Evolutionary conservation across 495 filamentous ascomycete species (phyloP), one percentile per base, ranked within the genome.

Genomic region (Penicillium longicatenatum): DNA sequence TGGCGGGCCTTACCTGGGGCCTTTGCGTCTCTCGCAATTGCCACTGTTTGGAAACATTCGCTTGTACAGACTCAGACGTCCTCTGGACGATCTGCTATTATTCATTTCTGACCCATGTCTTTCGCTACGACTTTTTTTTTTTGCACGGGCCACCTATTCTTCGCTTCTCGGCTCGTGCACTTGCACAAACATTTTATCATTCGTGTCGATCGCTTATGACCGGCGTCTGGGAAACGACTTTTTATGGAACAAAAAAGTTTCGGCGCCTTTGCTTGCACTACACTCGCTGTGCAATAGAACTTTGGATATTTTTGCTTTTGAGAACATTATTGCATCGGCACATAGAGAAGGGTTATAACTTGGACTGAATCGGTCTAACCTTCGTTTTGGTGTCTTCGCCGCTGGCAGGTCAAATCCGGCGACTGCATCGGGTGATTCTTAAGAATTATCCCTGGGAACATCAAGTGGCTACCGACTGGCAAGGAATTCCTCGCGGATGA

Each of bases 121-220:
- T 71, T 75, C 75, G 70, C 69, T 79, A 71, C 54, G 57, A 69
- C 55, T 58, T 71, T 48, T 66, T 69, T 54, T 58, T 71, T 48
- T 66, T 69, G 69, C 65, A 63, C 71, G 70, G 66, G 75, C 72
- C 56, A 60, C 64, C 60, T 63, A 62, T 61, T 58, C 57, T 55
- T 53, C 64, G 61, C 64, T 69, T 70, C 61, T 50, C 51, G 45
- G 66, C 72, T 74, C 72, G 70, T 63, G 61, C 63, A 65, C 65
- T 50, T 75, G 70, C 66, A 77, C 70, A 75, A 66, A 65, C 50
- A 62, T 70, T 67, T 65, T 67, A 67, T 63, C 63, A 71, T 78
- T 76, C 74, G 59, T 76, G 76, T 79, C 76, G 62, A 70, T 79
- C 76, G 74, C 70, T 79, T 72, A 75, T 64, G 62, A 61, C 60